Base-by-base conservation (phyloP, 805 yeast genomes). In the Ogataea angusta region DNA sequence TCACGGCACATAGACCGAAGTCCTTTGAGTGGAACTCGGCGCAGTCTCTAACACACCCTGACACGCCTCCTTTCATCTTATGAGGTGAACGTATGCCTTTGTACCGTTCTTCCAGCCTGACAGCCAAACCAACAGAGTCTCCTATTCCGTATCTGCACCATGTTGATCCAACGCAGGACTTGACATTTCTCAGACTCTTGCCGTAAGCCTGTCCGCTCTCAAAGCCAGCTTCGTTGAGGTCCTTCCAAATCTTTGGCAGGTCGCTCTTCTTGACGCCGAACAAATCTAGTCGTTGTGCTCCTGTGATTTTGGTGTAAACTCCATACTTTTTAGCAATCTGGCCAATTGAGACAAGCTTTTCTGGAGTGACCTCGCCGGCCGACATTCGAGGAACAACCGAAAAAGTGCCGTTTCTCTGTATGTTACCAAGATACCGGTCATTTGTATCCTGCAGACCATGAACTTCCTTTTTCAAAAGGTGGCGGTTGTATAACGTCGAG, bases 81-180 rank as follows among this genome's bases (percentile, higher is more conserved):
- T 64, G 69, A 6, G 69, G 69, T 3, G 66, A 54, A 33, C 69
- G 54, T 13, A 64, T 54, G 36, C 67, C 65, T 40, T 63, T 64
- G 47, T 64, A 64, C 29, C 69, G 50, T 43, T 64, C 68, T 34
- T 64, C 69, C 7, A 64, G 47, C 36, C 67, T 52, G 13, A 64
- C 51, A 4, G 68, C 68, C 40, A 64, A 44, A n/a, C 68, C 68
- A 10, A 64, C 68, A 18, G 66, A 60, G 42, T 64, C 68, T 21
- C 68, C 68, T 37, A 64, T 62, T 34, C 68, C 68, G 36, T 54
- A 64, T 27, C 68, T 54, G 43, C 68, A 64, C 68, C 68, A 64
- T 1, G 68, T 63, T 2, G 66, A 55, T 5, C 68, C 68, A 27
- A 64, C 68, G 48, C 68, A 64, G 1, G 68, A 64, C 46, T 64